Conservation (phyloP, 768 basidiomycete genomes). For the Tricholomella constricta region DNA sequence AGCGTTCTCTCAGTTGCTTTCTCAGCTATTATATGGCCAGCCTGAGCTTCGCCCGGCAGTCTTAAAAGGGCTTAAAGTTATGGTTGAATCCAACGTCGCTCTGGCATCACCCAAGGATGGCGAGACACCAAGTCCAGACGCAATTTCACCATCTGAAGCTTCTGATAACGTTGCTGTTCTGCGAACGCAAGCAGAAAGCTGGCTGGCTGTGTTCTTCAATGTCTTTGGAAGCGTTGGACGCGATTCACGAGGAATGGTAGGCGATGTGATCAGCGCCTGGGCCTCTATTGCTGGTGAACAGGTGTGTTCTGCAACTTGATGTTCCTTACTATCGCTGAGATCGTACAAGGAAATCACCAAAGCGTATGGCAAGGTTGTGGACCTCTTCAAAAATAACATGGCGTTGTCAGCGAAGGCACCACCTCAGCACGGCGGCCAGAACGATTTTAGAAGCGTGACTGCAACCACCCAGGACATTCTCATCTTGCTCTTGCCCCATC, state of each 20-base stretch:
- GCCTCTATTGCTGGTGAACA: slow-evolving; percentile 72
- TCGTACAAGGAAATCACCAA: slow-evolving; percentile 65
- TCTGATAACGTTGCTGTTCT: slow-evolving; percentile 70
- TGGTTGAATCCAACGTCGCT: slow-evolving; percentile 79
- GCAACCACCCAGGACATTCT: slow-evolving; percentile 83
- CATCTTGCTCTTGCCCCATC: slow-evolving; percentile 75
- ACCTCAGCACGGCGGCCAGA: slow-evolving; percentile 30
- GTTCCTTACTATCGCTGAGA: slow-evolving; percentile 2
- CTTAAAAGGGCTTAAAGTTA: slow-evolving; percentile 74
- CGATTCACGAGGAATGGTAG: slow-evolving; percentile 75
- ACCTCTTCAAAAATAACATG: slow-evolving; percentile 69
- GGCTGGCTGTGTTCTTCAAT: slow-evolving; percentile 95
- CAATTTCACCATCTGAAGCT: slow-evolving; percentile 61
- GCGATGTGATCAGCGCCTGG: slow-evolving; percentile 90
- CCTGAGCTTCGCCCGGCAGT: slow-evolving; percentile 80
- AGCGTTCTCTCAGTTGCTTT: slow-evolving; percentile 72
- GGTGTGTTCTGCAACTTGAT: slow-evolving; percentile 38
- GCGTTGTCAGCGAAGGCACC: slow-evolving; percentile 34
- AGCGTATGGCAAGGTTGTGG: slow-evolving; percentile 78
- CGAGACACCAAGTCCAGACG: slow-evolving; percentile 26
- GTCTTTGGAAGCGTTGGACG: slow-evolving; percentile 87
- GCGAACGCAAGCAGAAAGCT: slow-evolving; percentile 80
- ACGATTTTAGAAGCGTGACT: slow-evolving; percentile 47
- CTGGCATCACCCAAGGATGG: slow-evolving; percentile 43
- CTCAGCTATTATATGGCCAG: slow-evolving; percentile 91